Conservation (phyloP, 2,329 filamentous ascomycete species). For the Xylariaceae sp. region DNA sequence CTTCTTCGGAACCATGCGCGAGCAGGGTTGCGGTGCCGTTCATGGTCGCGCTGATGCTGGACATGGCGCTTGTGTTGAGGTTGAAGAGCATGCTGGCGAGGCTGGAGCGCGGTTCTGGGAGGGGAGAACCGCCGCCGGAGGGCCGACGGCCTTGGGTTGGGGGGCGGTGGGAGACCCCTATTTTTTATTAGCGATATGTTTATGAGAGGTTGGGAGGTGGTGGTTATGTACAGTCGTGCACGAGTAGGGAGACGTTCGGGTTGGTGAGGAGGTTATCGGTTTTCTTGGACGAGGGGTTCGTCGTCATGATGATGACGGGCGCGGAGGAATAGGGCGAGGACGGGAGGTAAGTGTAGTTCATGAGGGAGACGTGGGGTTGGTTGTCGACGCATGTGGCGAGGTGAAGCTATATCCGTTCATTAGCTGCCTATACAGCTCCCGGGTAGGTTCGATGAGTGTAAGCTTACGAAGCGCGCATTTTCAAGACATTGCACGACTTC, state of each 20-base stretch:
- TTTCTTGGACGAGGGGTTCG: constrained; percentile 72
- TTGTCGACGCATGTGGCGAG: constrained; percentile 84
- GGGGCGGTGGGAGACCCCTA: constrained; percentile 84
- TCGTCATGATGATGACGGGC: constrained; percentile 96
- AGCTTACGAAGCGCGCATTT: constrained; percentile 84
- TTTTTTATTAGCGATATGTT: neutral
- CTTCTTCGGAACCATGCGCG: constrained; percentile 68
- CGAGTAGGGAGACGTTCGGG: constrained; percentile 84
- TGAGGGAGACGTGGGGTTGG: constrained; percentile 85
- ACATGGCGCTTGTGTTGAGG: constrained; percentile 83
- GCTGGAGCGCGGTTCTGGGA: constrained; percentile 61
- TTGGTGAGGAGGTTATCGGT: constrained; percentile 78
- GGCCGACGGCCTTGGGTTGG: constrained; percentile 61
- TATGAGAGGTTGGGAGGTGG: neutral
- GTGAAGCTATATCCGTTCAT: constrained; percentile 62
- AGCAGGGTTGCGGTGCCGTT: constrained; percentile 79
- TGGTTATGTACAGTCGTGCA: constrained; percentile 69
- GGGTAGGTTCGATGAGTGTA: neutral
- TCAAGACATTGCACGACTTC: constrained; percentile 89
- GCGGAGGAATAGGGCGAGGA: constrained; percentile 60
- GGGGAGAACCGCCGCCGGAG: constrained; percentile 58
- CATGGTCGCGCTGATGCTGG: constrained; percentile 87
- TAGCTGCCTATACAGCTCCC: neutral
- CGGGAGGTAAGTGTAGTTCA: constrained; percentile 98
- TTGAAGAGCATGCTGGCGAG: constrained; percentile 81